Percentiles rank a stretch among this genome's conserved stretches.
phyloP scores from a whole-genome alignment of 305 asterid genomes.

The Solanum aculeatissimum region DNA sequence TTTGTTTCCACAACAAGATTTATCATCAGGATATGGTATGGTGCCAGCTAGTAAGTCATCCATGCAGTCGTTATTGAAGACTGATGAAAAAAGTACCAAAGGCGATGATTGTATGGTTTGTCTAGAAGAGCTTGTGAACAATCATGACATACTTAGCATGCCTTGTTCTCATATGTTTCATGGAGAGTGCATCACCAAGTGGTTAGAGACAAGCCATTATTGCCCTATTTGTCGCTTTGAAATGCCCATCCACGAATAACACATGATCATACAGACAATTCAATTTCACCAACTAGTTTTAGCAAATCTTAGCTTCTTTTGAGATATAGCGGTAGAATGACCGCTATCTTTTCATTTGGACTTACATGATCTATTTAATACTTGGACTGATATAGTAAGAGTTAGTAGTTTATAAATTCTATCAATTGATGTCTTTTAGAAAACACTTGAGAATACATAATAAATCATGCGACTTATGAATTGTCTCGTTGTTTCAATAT shows the following conservation, averaged over 20 bases:
- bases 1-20: neutral
- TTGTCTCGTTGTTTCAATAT: no score
- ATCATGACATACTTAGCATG: neutral
- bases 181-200: neutral
- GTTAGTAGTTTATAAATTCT: no score
- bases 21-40: neutral
- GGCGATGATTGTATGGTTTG: neutral
- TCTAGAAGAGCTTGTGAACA: neutral
- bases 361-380: no score
- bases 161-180: neutral
- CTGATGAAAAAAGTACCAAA: neutral
- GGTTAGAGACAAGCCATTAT: neutral
- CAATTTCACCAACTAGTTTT: no score
- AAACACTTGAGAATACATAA: no score
- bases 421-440: no score
- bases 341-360: no score
- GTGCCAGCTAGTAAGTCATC: neutral
- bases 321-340: no score
- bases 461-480: no score
- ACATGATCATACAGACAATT: no score
- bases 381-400: no score
- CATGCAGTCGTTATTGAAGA: neutral
- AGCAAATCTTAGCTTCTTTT: neutral
- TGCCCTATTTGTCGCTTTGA: conserved; percentile 1
- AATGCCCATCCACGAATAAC: no score